Evolutionary conservation across 2,329 filamentous ascomycete genomes (phyloP), one percentile per base, ranked within the genome.

Genomic region (Tolypocladium tundrense): DNA sequence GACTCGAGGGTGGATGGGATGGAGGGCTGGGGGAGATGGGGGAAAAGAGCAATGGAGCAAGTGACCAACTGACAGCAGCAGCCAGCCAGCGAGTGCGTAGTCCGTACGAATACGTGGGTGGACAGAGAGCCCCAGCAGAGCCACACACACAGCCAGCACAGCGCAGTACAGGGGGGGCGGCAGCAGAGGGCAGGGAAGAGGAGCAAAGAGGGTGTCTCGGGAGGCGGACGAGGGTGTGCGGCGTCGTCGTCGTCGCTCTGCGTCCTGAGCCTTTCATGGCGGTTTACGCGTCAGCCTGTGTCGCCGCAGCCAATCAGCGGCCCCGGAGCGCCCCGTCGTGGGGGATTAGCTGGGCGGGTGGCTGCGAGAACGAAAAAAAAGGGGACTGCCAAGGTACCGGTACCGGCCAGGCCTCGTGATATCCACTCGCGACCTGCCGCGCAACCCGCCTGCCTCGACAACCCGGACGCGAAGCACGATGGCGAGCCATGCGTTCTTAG

Each of bases 281-380:
- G 69, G 68, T 71, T 71, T 72, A 72, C 70, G 70, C 70, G 70
- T 72, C 70, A 72, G 70, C 70, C 65, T 61, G 61, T 62, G 59
- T 55, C 58, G 24, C 55, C 52, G 59, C 61, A 58, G 52, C 70
- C 70, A 72, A 72, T 72, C 60, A 69, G 35, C 24, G 61, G 48
- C 33, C 37, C 55, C 55, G 37, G 52, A 53, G 16, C 14, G 45
- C 31, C 53, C 45, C 27, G 10, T 31, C 45, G 58, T 58, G 60
- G 59, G 54, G 60, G 42, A 48, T 37, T 24, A n/a, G 53, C 54
- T 51, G 31, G 56, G 56, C 40, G 48, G 55, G 53, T 55, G 58
- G 42, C 55, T 43, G 45, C 50, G 50, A 35, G 31, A 41, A 31
- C 21, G 48, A 11, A 35, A 43, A 52, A 42, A 21, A 27, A 54